Conservation (phyloP, 148 eudicot species). For the Chenopodium berlandieri region DNA sequence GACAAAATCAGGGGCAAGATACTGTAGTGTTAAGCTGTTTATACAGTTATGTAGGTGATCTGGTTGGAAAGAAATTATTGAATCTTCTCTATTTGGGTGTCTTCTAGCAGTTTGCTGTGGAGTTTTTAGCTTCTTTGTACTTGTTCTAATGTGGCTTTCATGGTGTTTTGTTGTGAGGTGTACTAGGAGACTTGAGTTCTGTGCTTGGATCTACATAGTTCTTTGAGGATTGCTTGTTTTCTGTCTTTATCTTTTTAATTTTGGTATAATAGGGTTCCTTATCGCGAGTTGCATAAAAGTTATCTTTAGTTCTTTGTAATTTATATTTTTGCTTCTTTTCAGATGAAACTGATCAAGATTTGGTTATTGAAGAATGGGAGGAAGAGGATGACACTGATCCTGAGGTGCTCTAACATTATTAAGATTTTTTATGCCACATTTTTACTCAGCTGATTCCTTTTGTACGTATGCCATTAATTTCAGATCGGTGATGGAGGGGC, state of each 20-base stretch:
- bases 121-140: background rate
- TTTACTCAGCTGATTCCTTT: background rate
- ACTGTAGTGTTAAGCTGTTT: no score
- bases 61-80: no score
- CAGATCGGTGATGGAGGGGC: slow-evolving; percentile 94
- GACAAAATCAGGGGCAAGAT: background rate
- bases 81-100: background rate
- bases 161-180: background rate
- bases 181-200: background rate
- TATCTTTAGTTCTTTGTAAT: background rate
- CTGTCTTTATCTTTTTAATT: no score
- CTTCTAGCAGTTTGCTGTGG: background rate
- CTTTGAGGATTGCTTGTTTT: background rate
- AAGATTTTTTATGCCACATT: background rate
- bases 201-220: background rate
- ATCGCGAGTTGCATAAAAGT: background rate
- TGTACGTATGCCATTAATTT: slow-evolving; percentile 18
- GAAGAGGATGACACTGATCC: slow-evolving; percentile 87
- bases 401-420: slow-evolving; percentile 44
- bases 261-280: no score
- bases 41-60: no score
- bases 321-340: slow-evolving; percentile 19
- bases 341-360: slow-evolving; percentile 50
- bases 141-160: background rate
- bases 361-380: slow-evolving; percentile 71